Evolutionary conservation across 176 grass and related monocot species (phyloP).

Genomic region (Triticum turgidum): DNA sequence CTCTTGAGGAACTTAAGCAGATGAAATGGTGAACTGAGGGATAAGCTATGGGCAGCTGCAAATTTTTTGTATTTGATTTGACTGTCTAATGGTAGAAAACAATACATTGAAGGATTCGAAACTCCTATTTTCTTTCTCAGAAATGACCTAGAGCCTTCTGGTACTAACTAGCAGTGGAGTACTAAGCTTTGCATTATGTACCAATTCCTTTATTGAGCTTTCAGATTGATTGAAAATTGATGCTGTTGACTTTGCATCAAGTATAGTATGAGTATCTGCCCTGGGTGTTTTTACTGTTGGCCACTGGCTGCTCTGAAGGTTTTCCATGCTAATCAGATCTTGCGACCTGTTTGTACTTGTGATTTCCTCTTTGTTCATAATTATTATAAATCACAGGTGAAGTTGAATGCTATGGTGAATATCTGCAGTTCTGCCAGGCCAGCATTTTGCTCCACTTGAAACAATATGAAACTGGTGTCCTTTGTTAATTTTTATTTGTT

Average conservation of each 20-base stretch:
- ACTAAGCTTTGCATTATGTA: background rate
- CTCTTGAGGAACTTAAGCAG: background rate
- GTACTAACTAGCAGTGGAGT: background rate
- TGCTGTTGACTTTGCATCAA: background rate
- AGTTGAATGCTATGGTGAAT: background rate
- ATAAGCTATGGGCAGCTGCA: background rate
- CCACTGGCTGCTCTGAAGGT: background rate
- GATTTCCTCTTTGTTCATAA: background rate
- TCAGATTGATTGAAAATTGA: background rate
- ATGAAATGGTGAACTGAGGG: background rate
- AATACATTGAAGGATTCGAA: background rate
- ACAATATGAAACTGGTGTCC: background rate
- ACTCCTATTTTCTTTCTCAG: background rate
- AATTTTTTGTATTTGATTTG: background rate
- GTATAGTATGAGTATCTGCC: background rate
- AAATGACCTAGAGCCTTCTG: background rate
- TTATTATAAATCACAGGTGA: background rate
- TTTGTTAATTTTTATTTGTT: background rate
- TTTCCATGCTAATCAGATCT: slow-evolving; percentile 15
- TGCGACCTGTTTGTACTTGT: background rate
- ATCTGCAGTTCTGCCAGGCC: background rate
- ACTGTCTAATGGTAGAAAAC: background rate
- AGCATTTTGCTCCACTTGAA: background rate
- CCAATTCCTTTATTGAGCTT: background rate
- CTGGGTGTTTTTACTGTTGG: background rate